phyloP scores from a whole-genome alignment of 2,329 filamentous ascomycete species.

The Penicillium sp. region DNA sequence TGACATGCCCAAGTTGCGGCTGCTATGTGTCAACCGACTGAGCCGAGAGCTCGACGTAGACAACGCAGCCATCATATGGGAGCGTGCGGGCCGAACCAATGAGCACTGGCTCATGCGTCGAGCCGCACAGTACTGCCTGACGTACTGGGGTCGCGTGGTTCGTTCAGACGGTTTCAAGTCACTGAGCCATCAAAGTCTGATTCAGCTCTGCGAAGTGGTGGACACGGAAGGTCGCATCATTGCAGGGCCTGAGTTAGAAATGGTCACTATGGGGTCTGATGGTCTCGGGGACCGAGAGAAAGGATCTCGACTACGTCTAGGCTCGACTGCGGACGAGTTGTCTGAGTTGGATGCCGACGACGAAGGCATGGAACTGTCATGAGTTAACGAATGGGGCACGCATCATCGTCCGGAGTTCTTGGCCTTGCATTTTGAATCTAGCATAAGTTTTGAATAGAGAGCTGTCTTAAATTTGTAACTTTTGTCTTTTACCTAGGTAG shows the following conservation, averaged over 20 bases:
- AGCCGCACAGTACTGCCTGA: constrained; percentile 84
- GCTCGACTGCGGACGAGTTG: constrained; percentile 31
- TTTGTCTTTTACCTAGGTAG: background rate
- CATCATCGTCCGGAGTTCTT: constrained; percentile 20
- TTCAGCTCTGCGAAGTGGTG: constrained; percentile 91
- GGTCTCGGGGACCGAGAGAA: constrained; percentile 43
- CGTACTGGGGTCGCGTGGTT: constrained; percentile 92
- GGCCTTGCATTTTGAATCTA: constrained; percentile 10
- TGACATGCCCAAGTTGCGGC: constrained; percentile 88
- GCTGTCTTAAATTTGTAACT: background rate
- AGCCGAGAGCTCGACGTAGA: constrained; percentile 90
- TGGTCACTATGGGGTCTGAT: constrained; percentile 55
- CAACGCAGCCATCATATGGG: constrained; percentile 94
- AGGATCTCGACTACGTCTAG: constrained; percentile 29
- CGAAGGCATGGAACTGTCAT: constrained; percentile 50
- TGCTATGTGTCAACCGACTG: constrained; percentile 87
- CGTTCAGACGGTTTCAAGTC: constrained; percentile 83
- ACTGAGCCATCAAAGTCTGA: constrained; percentile 74
- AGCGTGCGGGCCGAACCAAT: constrained; percentile 83
- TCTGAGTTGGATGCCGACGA: constrained; percentile 50
- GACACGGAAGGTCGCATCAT: constrained; percentile 91
- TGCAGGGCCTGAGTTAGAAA: constrained; percentile 78
- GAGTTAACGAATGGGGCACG: constrained; percentile 23
- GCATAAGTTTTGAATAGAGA: constrained; percentile 3
- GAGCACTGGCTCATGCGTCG: constrained; percentile 93